A percentile compares a stretch with the other conserved stretches of the same genome.
Evolutionary conservation across 495 filamentous ascomycete genomes (phyloP).

Genomic region (Penicillium manginii): DNA sequence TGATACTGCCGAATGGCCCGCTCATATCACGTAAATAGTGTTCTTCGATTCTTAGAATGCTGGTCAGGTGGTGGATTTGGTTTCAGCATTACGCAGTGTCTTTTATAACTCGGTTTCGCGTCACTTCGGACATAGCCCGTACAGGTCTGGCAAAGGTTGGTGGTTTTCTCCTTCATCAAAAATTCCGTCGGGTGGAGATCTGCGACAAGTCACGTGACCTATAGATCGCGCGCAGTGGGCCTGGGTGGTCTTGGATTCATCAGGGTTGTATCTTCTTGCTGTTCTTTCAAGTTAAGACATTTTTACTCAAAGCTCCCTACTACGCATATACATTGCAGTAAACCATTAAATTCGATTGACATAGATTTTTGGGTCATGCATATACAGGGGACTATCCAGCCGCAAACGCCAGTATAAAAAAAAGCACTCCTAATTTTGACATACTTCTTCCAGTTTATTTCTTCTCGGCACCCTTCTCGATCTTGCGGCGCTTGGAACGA

Average conservation of each 20-base stretch:
- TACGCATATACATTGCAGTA: not conserved
- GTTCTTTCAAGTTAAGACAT: not conserved
- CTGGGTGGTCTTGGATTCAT: not conserved
- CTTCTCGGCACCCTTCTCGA: constrained; percentile 65
- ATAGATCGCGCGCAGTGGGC: not conserved
- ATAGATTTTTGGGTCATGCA: constrained; percentile 31
- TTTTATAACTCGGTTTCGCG: not conserved
- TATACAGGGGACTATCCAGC: constrained; percentile 33
- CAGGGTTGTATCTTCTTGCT: not conserved
- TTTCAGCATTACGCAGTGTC: constrained; percentile 14
- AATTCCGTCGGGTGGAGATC: constrained; percentile 12
- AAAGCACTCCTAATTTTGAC: constrained; percentile 19
- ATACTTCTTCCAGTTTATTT: constrained; percentile 30
- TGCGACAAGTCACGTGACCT: not conserved
- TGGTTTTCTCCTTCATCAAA: constrained; percentile 9
- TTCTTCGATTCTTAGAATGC: not conserved
- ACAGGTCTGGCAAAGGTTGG: not conserved
- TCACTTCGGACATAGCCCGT: not conserved
- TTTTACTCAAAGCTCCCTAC: too few relatives aligned
- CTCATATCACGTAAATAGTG: constrained; percentile 15
- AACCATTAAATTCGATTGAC: constrained; percentile 22
- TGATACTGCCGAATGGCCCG: not conserved
- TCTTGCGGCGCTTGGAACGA: constrained; percentile 82
- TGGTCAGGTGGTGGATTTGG: not conserved
- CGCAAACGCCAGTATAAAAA: constrained; percentile 24